phyloP scores from a whole-genome alignment of 441 rosid species.

The Bocquillonia castaneifolia region DNA sequence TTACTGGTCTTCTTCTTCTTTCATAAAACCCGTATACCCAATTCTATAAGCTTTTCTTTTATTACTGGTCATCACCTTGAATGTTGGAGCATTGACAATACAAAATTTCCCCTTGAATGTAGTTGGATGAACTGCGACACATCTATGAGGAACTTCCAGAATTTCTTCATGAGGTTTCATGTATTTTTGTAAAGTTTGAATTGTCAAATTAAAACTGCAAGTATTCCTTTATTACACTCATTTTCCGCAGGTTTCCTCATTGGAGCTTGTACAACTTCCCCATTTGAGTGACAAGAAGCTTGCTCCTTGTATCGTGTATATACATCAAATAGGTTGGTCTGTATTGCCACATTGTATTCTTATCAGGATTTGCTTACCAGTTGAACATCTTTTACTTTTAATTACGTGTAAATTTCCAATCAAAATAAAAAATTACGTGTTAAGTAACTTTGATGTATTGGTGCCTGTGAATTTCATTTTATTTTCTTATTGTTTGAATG shows the following conservation, averaged over 20 bases:
- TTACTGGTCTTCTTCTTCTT: background rate
- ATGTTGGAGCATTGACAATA: conserved; percentile 11
- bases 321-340: conserved; percentile 83
- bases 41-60: background rate
- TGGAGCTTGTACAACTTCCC: conserved; percentile 70
- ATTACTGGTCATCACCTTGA: conserved; percentile 5
- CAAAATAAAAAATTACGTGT: background rate
- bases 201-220: conserved; percentile 15
- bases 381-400: background rate
- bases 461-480: background rate
- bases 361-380: background rate
- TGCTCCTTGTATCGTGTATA: conserved; percentile 68
- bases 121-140: conserved; percentile 97
- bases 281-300: conserved; percentile 45
- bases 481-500: background rate
- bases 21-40: background rate
- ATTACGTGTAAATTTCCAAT: background rate
- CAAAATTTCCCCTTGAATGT: conserved; percentile 18
- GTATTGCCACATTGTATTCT: conserved; percentile 9
- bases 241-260: conserved; percentile 58
- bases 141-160: conserved; percentile 92
- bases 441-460: background rate
- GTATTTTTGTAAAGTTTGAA: conserved; percentile 18
- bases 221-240: conserved; percentile 21
- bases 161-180: conserved; percentile 70